phyloP scores from a whole-genome alignment of 2,329 filamentous ascomycete genomes.

The Xylaria sp. region DNA sequence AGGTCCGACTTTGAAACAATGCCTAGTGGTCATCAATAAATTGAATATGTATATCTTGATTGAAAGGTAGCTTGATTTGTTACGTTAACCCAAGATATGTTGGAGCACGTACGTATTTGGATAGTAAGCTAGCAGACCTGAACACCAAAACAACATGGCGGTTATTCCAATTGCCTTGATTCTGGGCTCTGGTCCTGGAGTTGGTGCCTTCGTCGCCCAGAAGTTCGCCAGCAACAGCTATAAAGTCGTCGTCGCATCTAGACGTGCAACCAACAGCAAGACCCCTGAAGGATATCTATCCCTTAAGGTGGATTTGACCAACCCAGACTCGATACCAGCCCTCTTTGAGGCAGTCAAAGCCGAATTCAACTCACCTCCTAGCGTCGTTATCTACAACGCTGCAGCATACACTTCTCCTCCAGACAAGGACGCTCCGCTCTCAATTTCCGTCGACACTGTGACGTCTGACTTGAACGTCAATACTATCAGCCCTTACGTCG shows the following conservation, averaged over 20 bases:
- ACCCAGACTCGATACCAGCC: constrained; percentile 48
- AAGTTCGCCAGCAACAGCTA: constrained; percentile 45
- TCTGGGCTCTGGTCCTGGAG: constrained; percentile 44
- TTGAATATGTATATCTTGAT: no score
- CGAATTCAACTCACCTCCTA: constrained; percentile 52
- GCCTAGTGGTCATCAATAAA: no score
- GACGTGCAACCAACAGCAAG: constrained; percentile 37
- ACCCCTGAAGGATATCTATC: constrained; percentile 49
- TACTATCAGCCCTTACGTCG: constrained; percentile 53
- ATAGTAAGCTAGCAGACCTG: no score
- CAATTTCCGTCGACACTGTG: constrained; percentile 50
- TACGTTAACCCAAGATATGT: no score
- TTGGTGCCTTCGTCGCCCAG: constrained; percentile 42
- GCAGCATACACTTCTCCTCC: constrained; percentile 51
- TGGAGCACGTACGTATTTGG: no score
- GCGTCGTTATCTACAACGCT: constrained; percentile 59
- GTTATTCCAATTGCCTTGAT: constrained; percentile 38
- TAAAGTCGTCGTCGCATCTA: constrained; percentile 42
- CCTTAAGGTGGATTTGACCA: constrained; percentile 53
- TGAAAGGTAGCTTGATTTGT: no score
- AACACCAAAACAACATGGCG: no score
- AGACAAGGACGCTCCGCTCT: constrained; percentile 49
- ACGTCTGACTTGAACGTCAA: constrained; percentile 52
- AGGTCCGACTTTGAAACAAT: no score
- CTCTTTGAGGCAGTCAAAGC: constrained; percentile 54